Conservation (phyloP, 164 flowering plant genomes). For the Vitis amurensis region DNA sequence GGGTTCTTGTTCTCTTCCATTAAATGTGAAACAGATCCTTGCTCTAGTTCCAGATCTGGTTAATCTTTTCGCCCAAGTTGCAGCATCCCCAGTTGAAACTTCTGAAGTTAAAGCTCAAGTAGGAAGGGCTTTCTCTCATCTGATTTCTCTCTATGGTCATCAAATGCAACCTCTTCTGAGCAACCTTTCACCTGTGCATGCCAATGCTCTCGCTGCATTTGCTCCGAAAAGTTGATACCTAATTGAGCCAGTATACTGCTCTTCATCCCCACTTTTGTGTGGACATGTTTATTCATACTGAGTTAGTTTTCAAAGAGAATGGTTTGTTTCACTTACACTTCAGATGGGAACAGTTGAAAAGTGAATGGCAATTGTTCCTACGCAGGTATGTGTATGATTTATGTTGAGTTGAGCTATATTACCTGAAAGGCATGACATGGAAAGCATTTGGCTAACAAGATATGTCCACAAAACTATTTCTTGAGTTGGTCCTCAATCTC, state of each 20-base stretch:
- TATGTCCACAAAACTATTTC: background rate
- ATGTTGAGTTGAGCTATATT: background rate
- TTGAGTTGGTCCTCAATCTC: background rate
- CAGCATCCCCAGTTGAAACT: constrained; percentile 69
- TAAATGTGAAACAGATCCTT: constrained; percentile 53
- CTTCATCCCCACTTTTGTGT: background rate
- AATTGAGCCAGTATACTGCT: background rate
- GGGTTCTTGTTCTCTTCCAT: background rate
- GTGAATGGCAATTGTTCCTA: background rate
- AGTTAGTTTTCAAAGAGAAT: constrained; percentile 1
- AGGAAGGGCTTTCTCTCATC: constrained; percentile 79
- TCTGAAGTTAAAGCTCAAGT: constrained; percentile 75
- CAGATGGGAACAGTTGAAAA: background rate
- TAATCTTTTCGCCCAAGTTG: constrained; percentile 80
- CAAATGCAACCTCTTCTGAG: constrained; percentile 85
- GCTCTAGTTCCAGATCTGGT: constrained; percentile 78
- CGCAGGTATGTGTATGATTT: constrained; percentile 4
- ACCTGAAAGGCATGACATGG: background rate
- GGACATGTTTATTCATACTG: background rate
- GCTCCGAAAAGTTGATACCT: constrained; percentile 50
- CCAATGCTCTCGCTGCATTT: constrained; percentile 78
- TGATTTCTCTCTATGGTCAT: constrained; percentile 80
- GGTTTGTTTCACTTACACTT: background rate
- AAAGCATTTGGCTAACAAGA: background rate
- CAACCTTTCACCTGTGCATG: constrained; percentile 78